Evolutionary conservation across 352 stramenopile genomes (phyloP), one percentile per base, ranked within the genome.

Genomic region (Pythium rhizo-oryzae): DNA sequence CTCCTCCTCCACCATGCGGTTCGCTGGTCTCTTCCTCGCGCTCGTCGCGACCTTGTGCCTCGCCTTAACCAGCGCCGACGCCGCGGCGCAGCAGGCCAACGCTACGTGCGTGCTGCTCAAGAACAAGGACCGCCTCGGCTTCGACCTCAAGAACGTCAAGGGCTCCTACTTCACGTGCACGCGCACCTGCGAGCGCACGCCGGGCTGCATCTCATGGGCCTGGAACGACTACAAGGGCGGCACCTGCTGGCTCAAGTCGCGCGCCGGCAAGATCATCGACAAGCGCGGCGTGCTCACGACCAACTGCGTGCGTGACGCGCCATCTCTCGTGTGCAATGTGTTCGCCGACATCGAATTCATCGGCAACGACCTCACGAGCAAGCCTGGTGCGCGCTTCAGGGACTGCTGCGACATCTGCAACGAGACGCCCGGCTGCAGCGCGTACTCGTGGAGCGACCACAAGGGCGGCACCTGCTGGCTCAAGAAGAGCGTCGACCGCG

Each of bases 391-490:
- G 11, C 37, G 21, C 8, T 35, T 33, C 21, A 33, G 28, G 12
- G 23, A 18, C 12, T 68, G 62, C 47, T 68, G 62, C 23, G 50
- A 57, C 13, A 9, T 65, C 8, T 65, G 59, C 59, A 65, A 63
- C 11, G 35, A 44, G 35, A 25, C 37, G 19, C 35, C 35, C 2
- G 56, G 50, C 28, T 72, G 65, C 65, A 39, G 37, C 13, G 59
- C 65, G 15, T 72, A 61, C 54, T 39, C 78, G 0, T 90, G 82
- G 82, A 84, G 53, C 18, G 75, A 76, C 62, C 75, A 73, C 71
- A 84, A 81, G 25, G 65, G 74, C n/a, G 81, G 81, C 13, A 87
- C 76, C 8, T 87, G 81, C 60, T 89, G 74, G 69, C 65, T 89
- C 15, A 52, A 59, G 50, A 33, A 62, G 21, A 35, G 2, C 15